Base-by-base conservation (phyloP, 2,329 filamentous ascomycete genomes). In the Claviceps pazoutovae region DNA sequence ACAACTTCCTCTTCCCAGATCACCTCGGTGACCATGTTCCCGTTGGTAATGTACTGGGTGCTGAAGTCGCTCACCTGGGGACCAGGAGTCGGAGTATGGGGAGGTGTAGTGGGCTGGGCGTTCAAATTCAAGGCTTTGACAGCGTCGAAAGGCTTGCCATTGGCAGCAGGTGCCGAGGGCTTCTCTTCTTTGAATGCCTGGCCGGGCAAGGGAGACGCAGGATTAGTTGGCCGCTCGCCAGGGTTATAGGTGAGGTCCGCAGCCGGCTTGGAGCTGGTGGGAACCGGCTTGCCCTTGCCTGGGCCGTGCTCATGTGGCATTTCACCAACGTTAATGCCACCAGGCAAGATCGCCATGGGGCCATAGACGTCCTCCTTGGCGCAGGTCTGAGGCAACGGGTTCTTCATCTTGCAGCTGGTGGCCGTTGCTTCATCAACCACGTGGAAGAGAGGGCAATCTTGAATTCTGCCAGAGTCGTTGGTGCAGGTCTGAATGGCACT, bases 401-500 rank as follows among this genome's bases (percentile, higher is more conserved):
- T 59, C 46, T 56, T 49, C 62, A 91, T 76, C 49, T 73, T 71
- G 71, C 89, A 95, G 53, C 77, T 59, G 1, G 74, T 71, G 0
- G 67, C 65, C 26, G 80, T 73, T 45, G 62, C 64, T 66, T 91
- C 74, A 50, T 67, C 67, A 64, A 90, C 81, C 51, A 94, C 71
- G 50, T 74, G 71, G 68, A 96, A 95, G 34, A 93, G 59, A 0
- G 78, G 69, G 69, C 90, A 96, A 65, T 90, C 88, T 44, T 74
- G 61, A 46, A 95, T 80, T 43, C 72, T 61, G 37, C 90, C 90
- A 9, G 79, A 82, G 0, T 61, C 62, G 66, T 81, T 85, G 49
- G 83, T 91, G 76, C 90, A 95, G 7, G 73, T 76, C 46, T 89
- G 66, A 55, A 90, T 73, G n/a, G 87, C 88, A 5, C 75, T 49